phyloP scores from a whole-genome alignment of 345 rosid species.

The Lenwebbia sp. region DNA sequence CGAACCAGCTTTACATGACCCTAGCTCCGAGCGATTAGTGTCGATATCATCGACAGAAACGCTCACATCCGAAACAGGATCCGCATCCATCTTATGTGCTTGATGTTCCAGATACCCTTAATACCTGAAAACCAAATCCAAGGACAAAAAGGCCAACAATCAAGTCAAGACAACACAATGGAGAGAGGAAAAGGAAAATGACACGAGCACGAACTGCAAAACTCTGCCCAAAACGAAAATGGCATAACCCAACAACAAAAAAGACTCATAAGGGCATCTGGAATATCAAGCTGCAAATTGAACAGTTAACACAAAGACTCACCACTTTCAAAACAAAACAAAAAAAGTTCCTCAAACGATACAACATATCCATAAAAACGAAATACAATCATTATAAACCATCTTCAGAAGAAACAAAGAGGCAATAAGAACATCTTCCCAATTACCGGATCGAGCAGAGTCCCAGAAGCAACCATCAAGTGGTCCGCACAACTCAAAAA shows the following conservation, averaged over 20 bases:
- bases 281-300: neutral
- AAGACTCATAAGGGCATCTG: neutral
- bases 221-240: neutral
- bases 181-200: neutral
- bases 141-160: neutral
- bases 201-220: neutral
- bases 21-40: constrained; percentile 33
- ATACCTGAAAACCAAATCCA: neutral
- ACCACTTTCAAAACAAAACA: neutral
- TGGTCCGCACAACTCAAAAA: neutral
- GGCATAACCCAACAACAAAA: neutral
- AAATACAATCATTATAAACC: neutral
- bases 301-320: neutral
- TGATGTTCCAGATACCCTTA: neutral
- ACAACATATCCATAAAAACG: neutral
- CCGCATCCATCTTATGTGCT: constrained; percentile 28
- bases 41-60: constrained; percentile 41
- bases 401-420: neutral
- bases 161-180: neutral
- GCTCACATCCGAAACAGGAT: constrained; percentile 16
- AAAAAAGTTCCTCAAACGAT: neutral
- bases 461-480: neutral
- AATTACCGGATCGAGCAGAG: neutral
- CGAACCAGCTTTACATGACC: constrained; percentile 36
- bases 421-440: neutral